Evolutionary conservation across 192 early-diverging fungal genomes (phyloP).

Genomic region (Funneliformis geosporum): DNA sequence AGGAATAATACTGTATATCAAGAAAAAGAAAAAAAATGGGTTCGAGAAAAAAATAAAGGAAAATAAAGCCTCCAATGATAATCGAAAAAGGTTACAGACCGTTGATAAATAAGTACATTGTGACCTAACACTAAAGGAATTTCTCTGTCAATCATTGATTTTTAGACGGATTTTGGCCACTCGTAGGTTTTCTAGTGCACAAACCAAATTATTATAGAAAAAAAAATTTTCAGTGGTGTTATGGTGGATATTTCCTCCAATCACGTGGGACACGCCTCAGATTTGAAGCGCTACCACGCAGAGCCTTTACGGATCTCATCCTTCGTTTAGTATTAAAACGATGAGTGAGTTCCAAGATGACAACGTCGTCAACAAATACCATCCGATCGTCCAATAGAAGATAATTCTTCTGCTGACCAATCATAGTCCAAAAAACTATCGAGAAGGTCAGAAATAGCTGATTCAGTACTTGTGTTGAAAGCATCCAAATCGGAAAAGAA

Average conservation of each 20-base stretch:
- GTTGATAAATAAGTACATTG: not conserved
- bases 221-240: not conserved
- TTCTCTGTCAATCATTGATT: not conserved
- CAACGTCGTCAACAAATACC: conserved; percentile 30
- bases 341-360: conserved; percentile 30
- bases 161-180: not conserved
- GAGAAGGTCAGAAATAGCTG: conserved; percentile 51
- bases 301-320: conserved; percentile 34
- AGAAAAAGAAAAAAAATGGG: not conserved
- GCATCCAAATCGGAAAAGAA: conserved; percentile 30
- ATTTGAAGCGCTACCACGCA: conserved; percentile 24
- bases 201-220: conserved; percentile 10
- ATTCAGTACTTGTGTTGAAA: conserved; percentile 41
- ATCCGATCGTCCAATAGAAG: conserved; percentile 14
- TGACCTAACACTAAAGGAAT: not conserved
- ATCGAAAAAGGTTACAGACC: not conserved
- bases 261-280: conserved; percentile 21
- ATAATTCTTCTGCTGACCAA: conserved; percentile 36
- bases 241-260: conserved; percentile 31
- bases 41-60: not conserved
- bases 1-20: no score
- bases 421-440: conserved; percentile 54
- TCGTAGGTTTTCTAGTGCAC: not conserved
- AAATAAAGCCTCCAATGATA: not conserved
- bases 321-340: conserved; percentile 10